These are phyloP conservation scores for Neonectria hederae DNA, from an alignment of 2,329 filamentous ascomycete species.

Conservation along the genomic window DNA sequence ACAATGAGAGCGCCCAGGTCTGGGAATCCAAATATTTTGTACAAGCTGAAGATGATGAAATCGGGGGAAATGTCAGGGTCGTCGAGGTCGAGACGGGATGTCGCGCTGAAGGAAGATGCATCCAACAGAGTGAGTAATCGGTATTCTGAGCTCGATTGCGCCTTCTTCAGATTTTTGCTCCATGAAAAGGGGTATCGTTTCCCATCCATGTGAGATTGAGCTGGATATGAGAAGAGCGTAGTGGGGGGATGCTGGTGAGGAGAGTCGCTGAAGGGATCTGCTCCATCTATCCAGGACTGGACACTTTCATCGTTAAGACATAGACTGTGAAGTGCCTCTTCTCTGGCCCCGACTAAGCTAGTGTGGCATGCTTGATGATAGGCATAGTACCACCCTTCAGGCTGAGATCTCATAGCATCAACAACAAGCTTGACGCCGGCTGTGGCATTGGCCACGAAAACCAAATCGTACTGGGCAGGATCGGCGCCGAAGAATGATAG, in stretches of 20 bases:
- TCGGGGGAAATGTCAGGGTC: slow-evolving; percentile 73
- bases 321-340: slow-evolving; percentile 70
- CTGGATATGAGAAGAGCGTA: slow-evolving; percentile 80
- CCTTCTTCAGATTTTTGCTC: slow-evolving; percentile 60
- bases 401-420: slow-evolving; percentile 76
- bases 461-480: slow-evolving; percentile 82
- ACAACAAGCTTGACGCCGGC: slow-evolving; percentile 87
- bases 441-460: slow-evolving; percentile 93
- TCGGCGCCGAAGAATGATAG: slow-evolving; percentile 84
- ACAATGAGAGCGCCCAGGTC: slow-evolving; percentile 89
- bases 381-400: slow-evolving; percentile 79
- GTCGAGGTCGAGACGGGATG: slow-evolving; percentile 77
- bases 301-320: slow-evolving; percentile 76
- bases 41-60: slow-evolving; percentile 87
- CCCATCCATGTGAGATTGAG: slow-evolving; percentile 94
- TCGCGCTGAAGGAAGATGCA: slow-evolving; percentile 83
- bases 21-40: slow-evolving; percentile 98
- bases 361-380: slow-evolving; percentile 90
- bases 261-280: slow-evolving; percentile 41
- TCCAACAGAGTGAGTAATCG: slow-evolving; percentile 78
- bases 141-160: slow-evolving; percentile 25
- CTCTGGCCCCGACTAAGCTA: slow-evolving; percentile 82
- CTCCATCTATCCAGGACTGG: slow-evolving; percentile 67
- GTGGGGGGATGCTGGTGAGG: slow-evolving; percentile 36
- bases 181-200: slow-evolving; percentile 77